Conservation (phyloP, 2,329 filamentous ascomycete genomes). For the Xylaria digitata region DNA sequence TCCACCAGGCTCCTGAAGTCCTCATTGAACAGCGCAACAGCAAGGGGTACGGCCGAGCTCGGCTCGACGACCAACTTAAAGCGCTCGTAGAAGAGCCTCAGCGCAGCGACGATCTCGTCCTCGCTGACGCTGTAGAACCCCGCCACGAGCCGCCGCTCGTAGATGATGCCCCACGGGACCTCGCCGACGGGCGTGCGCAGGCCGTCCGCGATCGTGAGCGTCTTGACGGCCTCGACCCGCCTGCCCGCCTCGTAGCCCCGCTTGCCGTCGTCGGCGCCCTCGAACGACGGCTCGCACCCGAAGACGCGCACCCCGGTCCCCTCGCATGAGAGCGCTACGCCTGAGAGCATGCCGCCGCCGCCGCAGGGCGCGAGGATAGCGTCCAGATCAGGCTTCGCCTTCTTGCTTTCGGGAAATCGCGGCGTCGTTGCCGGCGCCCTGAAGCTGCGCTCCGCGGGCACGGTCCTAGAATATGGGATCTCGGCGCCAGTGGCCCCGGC, state of each 20-base stretch:
- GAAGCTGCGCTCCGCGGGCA: conserved; percentile 28
- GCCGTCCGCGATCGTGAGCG: conserved; percentile 88
- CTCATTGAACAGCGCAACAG: conserved; percentile 85
- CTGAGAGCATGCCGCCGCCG: conserved; percentile 88
- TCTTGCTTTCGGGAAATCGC: conserved; percentile 22
- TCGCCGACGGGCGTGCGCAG: conserved; percentile 83
- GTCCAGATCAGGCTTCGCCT: conserved; percentile 60
- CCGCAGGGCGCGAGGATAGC: conserved; percentile 86
- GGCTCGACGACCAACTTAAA: conserved; percentile 94
- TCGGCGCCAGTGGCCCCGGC: conserved; percentile 8
- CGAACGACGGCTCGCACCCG: conserved; percentile 83
- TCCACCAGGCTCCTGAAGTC: conserved; percentile 80
- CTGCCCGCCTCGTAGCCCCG: conserved; percentile 73
- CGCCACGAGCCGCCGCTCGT: conserved; percentile 74
- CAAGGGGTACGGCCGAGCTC: conserved; percentile 84
- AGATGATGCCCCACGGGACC: conserved; percentile 81
- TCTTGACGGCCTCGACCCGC: conserved; percentile 75
- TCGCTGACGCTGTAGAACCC: conserved; percentile 81
- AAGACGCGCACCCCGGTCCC: conserved; percentile 81
- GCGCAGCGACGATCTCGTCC: conserved; percentile 80
- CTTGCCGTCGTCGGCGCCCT: conserved; percentile 86
- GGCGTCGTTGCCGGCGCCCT: conserved; percentile 30
- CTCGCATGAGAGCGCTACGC: conserved; percentile 80
- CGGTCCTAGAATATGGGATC: neutral
- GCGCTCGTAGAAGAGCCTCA: conserved; percentile 83